Conservation (phyloP, 1,139 yeast genomes). For the Saccharomyces hybrid region DNA sequence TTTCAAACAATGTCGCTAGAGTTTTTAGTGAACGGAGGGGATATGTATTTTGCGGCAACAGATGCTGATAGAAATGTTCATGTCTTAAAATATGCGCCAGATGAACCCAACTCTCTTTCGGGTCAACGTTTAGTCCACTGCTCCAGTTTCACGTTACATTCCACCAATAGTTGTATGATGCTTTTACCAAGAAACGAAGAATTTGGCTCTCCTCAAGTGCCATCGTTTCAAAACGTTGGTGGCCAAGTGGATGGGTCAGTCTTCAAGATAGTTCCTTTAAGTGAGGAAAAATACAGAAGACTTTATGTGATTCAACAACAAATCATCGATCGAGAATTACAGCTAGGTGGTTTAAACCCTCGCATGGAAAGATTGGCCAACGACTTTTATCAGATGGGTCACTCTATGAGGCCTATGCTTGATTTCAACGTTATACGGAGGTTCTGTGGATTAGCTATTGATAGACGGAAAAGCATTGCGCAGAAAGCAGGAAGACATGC, state of each 20-base stretch:
- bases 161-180: conserved; percentile 51
- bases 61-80: conserved; percentile 68
- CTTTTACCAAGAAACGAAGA: conserved; percentile 41
- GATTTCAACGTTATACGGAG: conserved; percentile 50
- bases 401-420: conserved; percentile 44
- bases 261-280: conserved; percentile 64
- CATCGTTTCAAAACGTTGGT: conserved; percentile 52
- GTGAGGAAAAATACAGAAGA: conserved; percentile 69
- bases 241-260: conserved; percentile 75
- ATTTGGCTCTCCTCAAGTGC: conserved; percentile 13
- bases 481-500: conserved; percentile 51
- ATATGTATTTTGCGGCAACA: conserved; percentile 57
- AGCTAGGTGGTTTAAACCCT: conserved; percentile 77
- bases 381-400: conserved; percentile 22
- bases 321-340: conserved; percentile 53
- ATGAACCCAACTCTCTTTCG: conserved; percentile 71
- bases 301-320: conserved; percentile 85
- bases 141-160: conserved; percentile 64
- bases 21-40: conserved; percentile 63
- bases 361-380: conserved; percentile 55
- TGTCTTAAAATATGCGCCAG: conserved; percentile 83
- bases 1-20: conserved; percentile 59
- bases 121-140: conserved; percentile 71
- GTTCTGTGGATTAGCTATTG: conserved; percentile 50
- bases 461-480: conserved; percentile 45